Percentiles rank a stretch among this genome's conserved stretches.
These are phyloP conservation scores for Solanum lycopersicoides DNA, from an alignment of 257 asterid genomes.

Conservation along the genomic window DNA sequence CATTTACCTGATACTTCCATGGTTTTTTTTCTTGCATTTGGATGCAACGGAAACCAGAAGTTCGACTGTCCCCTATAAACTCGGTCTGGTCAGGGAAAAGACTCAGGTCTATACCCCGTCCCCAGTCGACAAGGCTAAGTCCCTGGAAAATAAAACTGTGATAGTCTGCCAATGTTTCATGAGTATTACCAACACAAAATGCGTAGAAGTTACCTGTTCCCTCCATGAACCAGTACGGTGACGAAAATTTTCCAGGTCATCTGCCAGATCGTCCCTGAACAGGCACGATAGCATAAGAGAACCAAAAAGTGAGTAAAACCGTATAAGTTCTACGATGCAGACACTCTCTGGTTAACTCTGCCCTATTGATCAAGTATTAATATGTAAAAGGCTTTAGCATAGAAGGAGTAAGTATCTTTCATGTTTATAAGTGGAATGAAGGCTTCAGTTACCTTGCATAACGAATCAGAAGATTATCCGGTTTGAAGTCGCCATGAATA, in stretches of 20 bases:
- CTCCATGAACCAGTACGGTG: conserved; percentile 63
- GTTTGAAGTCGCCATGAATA: conserved; percentile 94
- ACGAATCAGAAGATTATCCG: conserved; percentile 88
- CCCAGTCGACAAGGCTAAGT: conserved; percentile 97
- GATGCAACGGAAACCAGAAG: conserved; percentile 90
- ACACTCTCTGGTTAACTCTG: not conserved
- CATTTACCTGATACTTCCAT: conserved; percentile 79
- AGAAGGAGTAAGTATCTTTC: not conserved
- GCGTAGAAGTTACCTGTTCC: conserved; percentile 56
- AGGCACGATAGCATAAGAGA: not conserved
- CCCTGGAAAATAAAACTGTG: conserved; percentile 45
- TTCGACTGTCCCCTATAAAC: conserved; percentile 80
- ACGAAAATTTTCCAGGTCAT: conserved; percentile 31
- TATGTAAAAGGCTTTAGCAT: not conserved
- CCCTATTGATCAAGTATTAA: not conserved
- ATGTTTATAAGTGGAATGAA: not conserved
- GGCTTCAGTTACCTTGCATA: conserved; percentile 63
- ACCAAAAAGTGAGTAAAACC: not conserved
- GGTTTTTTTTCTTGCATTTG: conserved; percentile 91
- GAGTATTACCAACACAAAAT: not conserved
- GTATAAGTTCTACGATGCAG: not conserved
- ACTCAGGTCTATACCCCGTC: conserved; percentile 78
- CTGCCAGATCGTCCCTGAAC: conserved; percentile 63
- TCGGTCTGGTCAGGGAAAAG: conserved; percentile 55
- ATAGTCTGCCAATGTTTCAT: not conserved